Percentiles rank a stretch among this genome's conserved stretches.
phyloP scores from a whole-genome alignment of 306 rosid genomes.

The Acacia crassicarpa region DNA sequence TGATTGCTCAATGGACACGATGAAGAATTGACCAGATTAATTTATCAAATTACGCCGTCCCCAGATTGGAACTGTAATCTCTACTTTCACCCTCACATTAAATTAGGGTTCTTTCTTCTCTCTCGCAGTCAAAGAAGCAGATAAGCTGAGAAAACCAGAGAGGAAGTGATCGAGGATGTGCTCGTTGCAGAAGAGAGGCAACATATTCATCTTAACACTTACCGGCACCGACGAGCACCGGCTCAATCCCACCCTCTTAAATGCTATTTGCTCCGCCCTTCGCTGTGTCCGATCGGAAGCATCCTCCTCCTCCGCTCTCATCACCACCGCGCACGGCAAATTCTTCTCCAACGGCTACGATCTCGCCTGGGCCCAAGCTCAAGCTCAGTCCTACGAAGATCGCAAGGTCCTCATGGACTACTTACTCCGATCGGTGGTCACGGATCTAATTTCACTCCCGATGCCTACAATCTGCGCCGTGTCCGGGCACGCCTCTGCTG shows the following conservation, averaged over 20 bases:
- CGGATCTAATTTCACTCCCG: slow-evolving; percentile 66
- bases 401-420: slow-evolving; percentile 33
- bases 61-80: too few species aligned
- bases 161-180: slow-evolving; percentile 50
- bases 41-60: neutral
- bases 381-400: neutral
- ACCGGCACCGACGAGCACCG: slow-evolving; percentile 73
- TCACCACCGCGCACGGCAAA: slow-evolving; percentile 86
- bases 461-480: slow-evolving; percentile 82
- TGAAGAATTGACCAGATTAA: neutral
- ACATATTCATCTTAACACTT: slow-evolving; percentile 65
- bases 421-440: slow-evolving; percentile 36
- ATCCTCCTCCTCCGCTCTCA: slow-evolving; percentile 50
- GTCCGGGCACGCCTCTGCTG: slow-evolving; percentile 82
- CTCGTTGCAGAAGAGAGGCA: slow-evolving; percentile 62
- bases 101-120: neutral
- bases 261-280: slow-evolving; percentile 52
- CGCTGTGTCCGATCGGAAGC: slow-evolving; percentile 54
- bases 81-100: neutral
- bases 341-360: slow-evolving; percentile 93
- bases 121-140: too few species aligned
- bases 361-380: slow-evolving; percentile 51
- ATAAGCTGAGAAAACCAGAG: neutral
- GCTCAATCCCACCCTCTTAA: slow-evolving; percentile 67
- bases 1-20: too few species aligned